Evolutionary conservation across 1,284 basidiomycete genomes (phyloP), one percentile per base, ranked within the genome.

Genomic region (Volvariella volvacea): DNA sequence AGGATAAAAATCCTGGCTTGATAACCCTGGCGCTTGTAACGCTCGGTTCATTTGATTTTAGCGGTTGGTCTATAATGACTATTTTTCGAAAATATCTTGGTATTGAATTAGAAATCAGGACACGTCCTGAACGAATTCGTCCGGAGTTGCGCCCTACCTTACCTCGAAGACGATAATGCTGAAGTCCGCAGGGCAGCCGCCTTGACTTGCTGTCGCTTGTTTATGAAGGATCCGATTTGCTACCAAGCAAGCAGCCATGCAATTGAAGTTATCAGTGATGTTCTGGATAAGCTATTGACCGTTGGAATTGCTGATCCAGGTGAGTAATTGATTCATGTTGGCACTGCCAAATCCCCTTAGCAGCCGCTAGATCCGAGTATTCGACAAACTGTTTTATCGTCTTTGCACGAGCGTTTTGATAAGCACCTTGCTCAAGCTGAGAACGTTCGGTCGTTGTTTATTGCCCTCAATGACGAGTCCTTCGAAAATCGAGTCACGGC

Each of bases 391-490:
- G 96, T 99, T 1, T 74, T 99, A 15, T 81, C 83, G 10, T 86
- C 84, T 8, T 73, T 99, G 31, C 92, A 97, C 57, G 89, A 94
- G 55, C 85, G 92, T 34, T 99, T 99, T 55, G 96, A 99, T 60
- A 90, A 93, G 51, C 95, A 99, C 60, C 77, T 99, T n/a, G 92
- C 96, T 1, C 96, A 99, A 64, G 93, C 95, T 0, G 96, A 99
- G 64, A 96, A 98, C 57, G 93, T 99, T 8, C 83, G 94, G 8
- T 95, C 92, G 9, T 71, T 99, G 14, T 99, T 99, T 66, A 93
- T 99, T 51, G 97, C 95, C 0, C 76, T 99, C 46, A 99, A 99
- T 59, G 96, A 99, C 57, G 96, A 99, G 59, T 87, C 89, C 4
- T 98, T 96, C 64, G 85, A 87, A 42, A 98, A 97, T 58, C 83